These are phyloP conservation scores for Dioscorea dumetorum DNA, from an alignment of 106 monocot genomes.

Conservation along the genomic window DNA sequence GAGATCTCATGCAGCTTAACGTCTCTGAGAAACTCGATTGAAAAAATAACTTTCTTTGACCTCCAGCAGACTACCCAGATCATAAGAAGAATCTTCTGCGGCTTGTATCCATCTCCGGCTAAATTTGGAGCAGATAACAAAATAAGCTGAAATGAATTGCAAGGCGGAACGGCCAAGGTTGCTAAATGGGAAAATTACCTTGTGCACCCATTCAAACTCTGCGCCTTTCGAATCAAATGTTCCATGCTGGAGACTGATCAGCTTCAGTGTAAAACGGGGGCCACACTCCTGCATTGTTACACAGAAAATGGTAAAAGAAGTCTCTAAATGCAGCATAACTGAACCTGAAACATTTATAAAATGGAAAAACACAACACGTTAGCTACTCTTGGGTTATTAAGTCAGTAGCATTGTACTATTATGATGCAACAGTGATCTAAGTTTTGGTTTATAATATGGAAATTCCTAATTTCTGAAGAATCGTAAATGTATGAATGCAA, in stretches of 20 bases:
- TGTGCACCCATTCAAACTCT: constrained; percentile 96
- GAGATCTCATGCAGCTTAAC: too few relatives aligned
- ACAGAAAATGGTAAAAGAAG: neutral
- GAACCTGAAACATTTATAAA: too few relatives aligned
- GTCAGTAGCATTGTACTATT: too few relatives aligned
- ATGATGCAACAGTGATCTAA: too few relatives aligned
- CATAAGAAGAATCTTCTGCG: constrained; percentile 80
- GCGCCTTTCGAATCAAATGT: constrained; percentile 95
- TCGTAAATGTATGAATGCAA: too few relatives aligned
- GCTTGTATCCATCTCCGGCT: constrained; percentile 90
- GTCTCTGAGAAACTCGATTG: too few relatives aligned
- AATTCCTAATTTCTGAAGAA: too few relatives aligned
- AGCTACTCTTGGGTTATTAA: too few relatives aligned
- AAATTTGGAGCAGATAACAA: neutral
- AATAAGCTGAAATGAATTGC: neutral
- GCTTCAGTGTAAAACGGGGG: constrained; percentile 87
- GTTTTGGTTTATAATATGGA: too few relatives aligned
- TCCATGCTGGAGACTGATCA: constrained; percentile 82
- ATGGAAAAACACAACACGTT: too few relatives aligned
- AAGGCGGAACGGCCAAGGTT: neutral
- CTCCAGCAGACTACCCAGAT: neutral
- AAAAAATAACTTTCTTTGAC: too few relatives aligned
- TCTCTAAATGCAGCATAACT: too few relatives aligned
- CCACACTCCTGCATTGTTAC: constrained; percentile 73
- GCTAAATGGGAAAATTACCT: constrained; percentile 34